phyloP scores from a whole-genome alignment of 768 basidiomycete species.

The Lentinula aciculospora region DNA sequence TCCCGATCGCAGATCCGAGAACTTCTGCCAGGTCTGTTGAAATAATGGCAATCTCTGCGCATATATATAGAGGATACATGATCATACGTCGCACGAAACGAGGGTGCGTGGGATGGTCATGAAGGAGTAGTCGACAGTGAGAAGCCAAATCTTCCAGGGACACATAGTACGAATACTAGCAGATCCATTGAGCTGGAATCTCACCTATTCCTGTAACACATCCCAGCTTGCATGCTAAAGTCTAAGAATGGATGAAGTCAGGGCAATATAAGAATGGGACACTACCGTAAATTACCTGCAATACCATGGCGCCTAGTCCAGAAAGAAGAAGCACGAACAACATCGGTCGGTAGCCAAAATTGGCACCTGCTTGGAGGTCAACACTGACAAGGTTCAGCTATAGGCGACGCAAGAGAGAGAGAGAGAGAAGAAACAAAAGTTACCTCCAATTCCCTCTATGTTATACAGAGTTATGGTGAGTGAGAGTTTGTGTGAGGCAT shows the following conservation, averaged over 20 bases:
- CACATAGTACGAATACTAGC: neutral
- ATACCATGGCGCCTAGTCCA: conserved; percentile 60
- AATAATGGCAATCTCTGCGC: conserved; percentile 57
- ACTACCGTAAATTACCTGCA: conserved; percentile 40
- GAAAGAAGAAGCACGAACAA: conserved; percentile 61
- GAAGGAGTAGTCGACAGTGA: conserved; percentile 50
- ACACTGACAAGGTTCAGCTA: conserved; percentile 31
- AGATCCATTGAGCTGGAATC: neutral
- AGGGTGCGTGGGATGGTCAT: conserved; percentile 46
- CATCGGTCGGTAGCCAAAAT: conserved; percentile 66
- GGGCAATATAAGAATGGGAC: neutral
- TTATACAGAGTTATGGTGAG: neutral
- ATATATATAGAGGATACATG: conserved; percentile 50
- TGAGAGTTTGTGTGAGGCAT: neutral
- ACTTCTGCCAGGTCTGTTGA: conserved; percentile 70
- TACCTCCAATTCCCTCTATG: conserved; percentile 61
- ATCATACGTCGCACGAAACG: conserved; percentile 38
- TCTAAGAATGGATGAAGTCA: conserved; percentile 29
- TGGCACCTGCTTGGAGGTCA: conserved; percentile 73
- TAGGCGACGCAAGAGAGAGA: neutral
- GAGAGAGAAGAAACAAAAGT: neutral
- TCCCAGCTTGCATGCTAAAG: conserved; percentile 65
- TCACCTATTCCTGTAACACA: conserved; percentile 61
- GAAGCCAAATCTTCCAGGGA: conserved; percentile 44
- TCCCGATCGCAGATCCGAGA: conserved; percentile 63